Evolutionary conservation across 2,329 filamentous ascomycete species (phyloP), one percentile per base, ranked within the genome.

Genomic region (Talaromyces sp.): DNA sequence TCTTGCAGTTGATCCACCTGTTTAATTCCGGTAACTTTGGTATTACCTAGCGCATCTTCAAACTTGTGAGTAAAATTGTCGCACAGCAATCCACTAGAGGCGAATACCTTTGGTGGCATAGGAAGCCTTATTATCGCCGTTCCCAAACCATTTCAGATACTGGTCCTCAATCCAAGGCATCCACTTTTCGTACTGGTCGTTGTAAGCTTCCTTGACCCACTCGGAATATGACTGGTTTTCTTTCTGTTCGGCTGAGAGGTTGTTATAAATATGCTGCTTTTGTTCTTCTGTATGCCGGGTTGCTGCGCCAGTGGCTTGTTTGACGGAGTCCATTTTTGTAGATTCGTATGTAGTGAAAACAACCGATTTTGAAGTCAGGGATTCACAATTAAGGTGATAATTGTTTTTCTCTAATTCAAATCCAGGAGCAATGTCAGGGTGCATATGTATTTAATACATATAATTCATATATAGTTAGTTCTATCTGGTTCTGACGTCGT

Each of bases 81-180:
- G 14, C 3, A 24, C 11, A 4, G 31, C 5, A 11, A 5, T n/a
- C 21, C 9, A 19, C 17, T 8, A 35, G 38, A 14, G 46, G 57
- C 31, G 43, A 26, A 11, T 68, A 83, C 81, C 78, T 69, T 83
- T 84, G 0, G 80, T 76, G 8, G 77, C 77, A 64, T 83, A 84
- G 24, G 76, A 79, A 6, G 80, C 76, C 69, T 84, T 84, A 72
- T 84, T 84, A 61, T 84, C 81, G 2, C 68, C 69, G 46, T 81
- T 82, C 56, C 79, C 80, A 67, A 84, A 83, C 79, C 79, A 83
- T 61, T 74, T 75, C 38, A 84, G 69, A 63, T 83, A 83, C 66
- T 81, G 74, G 66, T 84, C 81, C 66, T 84, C 81, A 50, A 83
- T 75, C 81, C 81, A 83, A 0, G 81, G 81, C 71, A 83, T 76